phyloP scores from a whole-genome alignment of 768 basidiomycete genomes.

The Calocybe cyanea region DNA sequence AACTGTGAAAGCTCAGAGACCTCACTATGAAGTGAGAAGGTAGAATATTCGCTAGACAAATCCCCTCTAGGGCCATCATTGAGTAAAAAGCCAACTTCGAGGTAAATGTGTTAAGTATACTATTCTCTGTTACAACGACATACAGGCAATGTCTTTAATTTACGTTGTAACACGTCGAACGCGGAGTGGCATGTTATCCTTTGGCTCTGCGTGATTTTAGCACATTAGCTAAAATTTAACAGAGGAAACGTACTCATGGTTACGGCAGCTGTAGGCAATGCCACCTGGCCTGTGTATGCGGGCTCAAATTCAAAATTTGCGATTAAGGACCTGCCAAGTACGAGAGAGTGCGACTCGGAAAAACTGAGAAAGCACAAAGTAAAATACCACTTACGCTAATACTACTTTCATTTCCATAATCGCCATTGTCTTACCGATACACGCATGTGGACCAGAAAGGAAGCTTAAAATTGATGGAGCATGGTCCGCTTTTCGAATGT shows the following conservation, averaged over 20 bases:
- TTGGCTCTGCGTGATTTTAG: slow-evolving; percentile 26
- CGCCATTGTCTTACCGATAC: slow-evolving; percentile 43
- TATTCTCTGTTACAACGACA: too few species aligned
- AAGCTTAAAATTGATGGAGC: slow-evolving; percentile 36
- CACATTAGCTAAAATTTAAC: background rate
- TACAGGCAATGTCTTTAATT: too few species aligned
- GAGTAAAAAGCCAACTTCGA: too few species aligned
- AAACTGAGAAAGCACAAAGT: too few species aligned
- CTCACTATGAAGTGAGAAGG: too few species aligned
- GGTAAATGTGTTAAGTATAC: too few species aligned
- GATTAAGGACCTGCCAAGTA: slow-evolving; percentile 30
- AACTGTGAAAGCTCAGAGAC: too few species aligned
- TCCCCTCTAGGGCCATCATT: too few species aligned
- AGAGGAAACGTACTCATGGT: slow-evolving; percentile 39
- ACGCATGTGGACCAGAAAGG: slow-evolving; percentile 37
- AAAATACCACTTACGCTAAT: slow-evolving; percentile 23
- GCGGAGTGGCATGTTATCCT: slow-evolving; percentile 34
- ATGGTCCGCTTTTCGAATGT: slow-evolving; percentile 29
- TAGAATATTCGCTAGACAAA: too few species aligned
- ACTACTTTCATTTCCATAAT: slow-evolving; percentile 42
- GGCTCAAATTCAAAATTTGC: slow-evolving; percentile 43
- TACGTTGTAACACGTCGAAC: slow-evolving; percentile 7
- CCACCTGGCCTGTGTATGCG: slow-evolving; percentile 34
- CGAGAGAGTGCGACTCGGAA: background rate
- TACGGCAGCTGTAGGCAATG: slow-evolving; percentile 39